Evolutionary conservation across 306 rosid species (phyloP), one percentile per base, ranked within the genome.

Genomic region (Calophaca sinica): DNA sequence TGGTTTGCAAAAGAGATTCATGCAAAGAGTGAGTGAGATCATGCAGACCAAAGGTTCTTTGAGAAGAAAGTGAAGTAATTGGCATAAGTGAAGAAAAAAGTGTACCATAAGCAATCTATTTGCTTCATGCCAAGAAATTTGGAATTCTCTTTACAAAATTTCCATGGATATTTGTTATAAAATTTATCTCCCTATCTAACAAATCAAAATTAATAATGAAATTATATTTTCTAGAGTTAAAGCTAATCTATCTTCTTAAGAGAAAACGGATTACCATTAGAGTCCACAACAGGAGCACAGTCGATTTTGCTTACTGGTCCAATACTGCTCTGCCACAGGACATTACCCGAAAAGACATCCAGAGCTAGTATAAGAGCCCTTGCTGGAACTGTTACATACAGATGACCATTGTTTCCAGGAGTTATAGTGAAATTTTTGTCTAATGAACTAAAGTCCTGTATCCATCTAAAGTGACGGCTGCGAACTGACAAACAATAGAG

Each of bases 381-480:
- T 4, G 44, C 70, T 31, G 88, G 88, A 63, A 90, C 69, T 15
- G 90, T 88, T 57, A 90, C 84, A 82, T 89, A 93, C 53, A 93
- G 9, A 53, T 66, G 91, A 55, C 98, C 96, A 70, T 90, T 93
- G 85, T 87, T 90, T 81, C 96, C 96, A 0, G 96, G 82, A 28
- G 91, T 82, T 58, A 89, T 6, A 10, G 93, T 78, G 82, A 89
- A 86, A 65, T 58, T 54, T 68, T 82, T 89, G 74, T 77, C 96
- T 0, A 89, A 85, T 13, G 86, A 86, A 64, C 96, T 93, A 5
- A 90, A 85, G 76, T 90, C 98, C 66, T 82, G 89, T 65, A 90
- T 88, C 96, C 98, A 90, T 77, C 81, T 85, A 45, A 89, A 87
- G 44, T 80, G 72, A 14, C 73, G 93, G 67, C 86, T 80, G 2